Percentiles rank a stretch among this genome's conserved stretches.
Evolutionary conservation across 2,329 filamentous ascomycete genomes (phyloP).

Genomic region (Fusarium circinatum): DNA sequence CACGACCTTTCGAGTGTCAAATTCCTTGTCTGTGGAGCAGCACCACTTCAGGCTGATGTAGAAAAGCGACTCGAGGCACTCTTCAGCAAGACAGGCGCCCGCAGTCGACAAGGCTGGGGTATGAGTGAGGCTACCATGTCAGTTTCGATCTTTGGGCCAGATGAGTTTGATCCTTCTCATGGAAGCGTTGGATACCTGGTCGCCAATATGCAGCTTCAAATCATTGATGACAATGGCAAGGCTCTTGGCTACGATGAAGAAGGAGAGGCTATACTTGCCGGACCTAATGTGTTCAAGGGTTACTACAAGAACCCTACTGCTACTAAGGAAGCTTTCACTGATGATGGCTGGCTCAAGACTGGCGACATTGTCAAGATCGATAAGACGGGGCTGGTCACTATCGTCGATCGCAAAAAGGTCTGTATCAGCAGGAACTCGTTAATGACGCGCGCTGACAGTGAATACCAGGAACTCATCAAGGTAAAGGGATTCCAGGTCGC

Average conservation of each 20-base stretch:
- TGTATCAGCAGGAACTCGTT: rapidly evolving
- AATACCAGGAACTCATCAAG: conserved; percentile 4
- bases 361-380: not conserved
- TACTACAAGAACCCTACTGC: not conserved
- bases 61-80: not conserved
- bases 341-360: conserved; percentile 2
- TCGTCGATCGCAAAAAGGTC: conserved; percentile 17
- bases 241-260: not conserved
- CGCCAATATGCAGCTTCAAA: not conserved
- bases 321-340: not conserved
- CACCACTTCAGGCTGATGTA: not conserved
- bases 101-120: conserved; percentile 2
- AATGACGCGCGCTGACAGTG: rapidly evolving
- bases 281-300: not conserved
- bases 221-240: not conserved
- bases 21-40: conserved; percentile 1
- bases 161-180: conserved; percentile 4
- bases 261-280: not conserved
- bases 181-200: conserved; percentile 3
- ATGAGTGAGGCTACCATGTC: conserved; percentile 16
- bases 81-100: not conserved
- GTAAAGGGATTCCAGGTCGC: conserved; percentile 16
- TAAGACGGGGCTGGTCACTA: not conserved
- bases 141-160: not conserved
- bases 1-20: conserved; percentile 5